A percentile compares a stretch with the other conserved stretches of the same genome.
These are phyloP conservation scores for Lecanosticta acicola DNA, from an alignment of 2,329 filamentous ascomycete species.

Conservation along the genomic window DNA sequence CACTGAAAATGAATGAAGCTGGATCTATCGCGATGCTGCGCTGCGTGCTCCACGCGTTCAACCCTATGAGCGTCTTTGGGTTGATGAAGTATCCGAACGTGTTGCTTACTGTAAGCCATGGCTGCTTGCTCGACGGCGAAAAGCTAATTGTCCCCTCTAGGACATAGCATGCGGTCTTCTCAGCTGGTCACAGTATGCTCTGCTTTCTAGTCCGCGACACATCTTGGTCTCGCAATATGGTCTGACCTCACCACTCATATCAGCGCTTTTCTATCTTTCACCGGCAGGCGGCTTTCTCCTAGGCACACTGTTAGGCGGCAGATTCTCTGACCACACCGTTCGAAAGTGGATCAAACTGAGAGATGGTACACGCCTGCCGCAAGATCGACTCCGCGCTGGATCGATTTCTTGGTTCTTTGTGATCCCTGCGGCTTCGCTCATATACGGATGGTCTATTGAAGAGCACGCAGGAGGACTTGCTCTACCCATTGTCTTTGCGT, in stretches of 20 bases:
- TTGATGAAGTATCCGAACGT: conserved; percentile 64
- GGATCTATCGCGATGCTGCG: conserved; percentile 34
- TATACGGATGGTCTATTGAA: conserved; percentile 60
- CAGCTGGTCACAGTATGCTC: conserved; percentile 67
- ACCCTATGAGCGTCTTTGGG: conserved; percentile 56
- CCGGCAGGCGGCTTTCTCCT: conserved; percentile 62
- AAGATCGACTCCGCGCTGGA: conserved; percentile 59
- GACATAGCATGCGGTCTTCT: conserved; percentile 55
- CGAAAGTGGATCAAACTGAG: conserved; percentile 56
- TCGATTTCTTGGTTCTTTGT: conserved; percentile 50
- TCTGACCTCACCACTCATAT: conserved; percentile 58
- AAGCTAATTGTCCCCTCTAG: background rate
- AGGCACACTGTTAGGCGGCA: conserved; percentile 62
- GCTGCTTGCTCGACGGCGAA: background rate
- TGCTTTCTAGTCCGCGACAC: conserved; percentile 61
- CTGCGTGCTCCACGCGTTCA: conserved; percentile 59
- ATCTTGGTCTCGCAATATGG: conserved; percentile 65
- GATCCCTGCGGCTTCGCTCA: conserved; percentile 54
- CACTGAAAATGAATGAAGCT: conserved; percentile 3
- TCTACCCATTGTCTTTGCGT: conserved; percentile 62
- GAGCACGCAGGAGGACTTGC: conserved; percentile 47
- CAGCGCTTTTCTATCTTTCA: conserved; percentile 64
- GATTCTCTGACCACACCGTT: conserved; percentile 62
- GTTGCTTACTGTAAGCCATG: conserved; percentile 41
- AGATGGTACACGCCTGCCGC: conserved; percentile 53